Evolutionary conservation across 1,284 basidiomycete genomes (phyloP).

Genomic region (Tetrapyrgos nigripes): DNA sequence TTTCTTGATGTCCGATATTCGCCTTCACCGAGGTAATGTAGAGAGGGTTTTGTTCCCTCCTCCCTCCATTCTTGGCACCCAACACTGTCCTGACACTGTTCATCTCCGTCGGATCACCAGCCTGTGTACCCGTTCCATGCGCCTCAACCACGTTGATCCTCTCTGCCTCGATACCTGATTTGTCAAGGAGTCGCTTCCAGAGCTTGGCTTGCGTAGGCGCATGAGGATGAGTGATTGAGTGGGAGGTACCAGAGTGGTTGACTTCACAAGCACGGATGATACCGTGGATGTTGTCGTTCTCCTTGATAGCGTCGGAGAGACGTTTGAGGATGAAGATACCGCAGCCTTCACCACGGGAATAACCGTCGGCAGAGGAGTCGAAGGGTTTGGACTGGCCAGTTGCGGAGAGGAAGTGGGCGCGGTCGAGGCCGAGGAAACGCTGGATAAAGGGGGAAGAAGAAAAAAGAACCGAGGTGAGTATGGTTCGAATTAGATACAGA

Average conservation of each 20-base stretch:
- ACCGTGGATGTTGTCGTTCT: constrained; percentile 69
- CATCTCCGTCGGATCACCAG: constrained; percentile 70
- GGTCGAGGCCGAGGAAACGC: constrained; percentile 74
- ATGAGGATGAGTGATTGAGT: constrained; percentile 76
- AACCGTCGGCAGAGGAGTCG: constrained; percentile 74
- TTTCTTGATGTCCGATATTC: constrained; percentile 76
- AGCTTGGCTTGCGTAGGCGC: constrained; percentile 60
- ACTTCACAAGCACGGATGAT: constrained; percentile 71
- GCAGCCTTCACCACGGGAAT: constrained; percentile 73
- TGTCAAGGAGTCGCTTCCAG: constrained; percentile 53
- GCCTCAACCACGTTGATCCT: constrained; percentile 69
- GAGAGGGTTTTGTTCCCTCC: constrained; percentile 53
- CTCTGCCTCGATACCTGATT: constrained; percentile 47
- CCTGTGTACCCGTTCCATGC: constrained; percentile 75
- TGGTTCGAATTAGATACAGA: not conserved
- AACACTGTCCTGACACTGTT: constrained; percentile 66
- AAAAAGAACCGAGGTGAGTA: constrained; percentile 15
- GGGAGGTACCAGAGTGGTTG: constrained; percentile 68
- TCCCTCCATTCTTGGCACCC: constrained; percentile 31
- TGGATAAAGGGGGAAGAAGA: constrained; percentile 35
- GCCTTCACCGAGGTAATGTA: constrained; percentile 72
- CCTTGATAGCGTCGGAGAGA: constrained; percentile 63
- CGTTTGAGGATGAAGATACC: constrained; percentile 75
- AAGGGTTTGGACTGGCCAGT: constrained; percentile 75
- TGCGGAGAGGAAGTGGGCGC: constrained; percentile 69